A percentile compares a stretch with the other conserved stretches of the same genome.
These are phyloP conservation scores for Rusavskia elegans DNA, from an alignment of 495 filamentous ascomycete genomes.

Conservation along the genomic window DNA sequence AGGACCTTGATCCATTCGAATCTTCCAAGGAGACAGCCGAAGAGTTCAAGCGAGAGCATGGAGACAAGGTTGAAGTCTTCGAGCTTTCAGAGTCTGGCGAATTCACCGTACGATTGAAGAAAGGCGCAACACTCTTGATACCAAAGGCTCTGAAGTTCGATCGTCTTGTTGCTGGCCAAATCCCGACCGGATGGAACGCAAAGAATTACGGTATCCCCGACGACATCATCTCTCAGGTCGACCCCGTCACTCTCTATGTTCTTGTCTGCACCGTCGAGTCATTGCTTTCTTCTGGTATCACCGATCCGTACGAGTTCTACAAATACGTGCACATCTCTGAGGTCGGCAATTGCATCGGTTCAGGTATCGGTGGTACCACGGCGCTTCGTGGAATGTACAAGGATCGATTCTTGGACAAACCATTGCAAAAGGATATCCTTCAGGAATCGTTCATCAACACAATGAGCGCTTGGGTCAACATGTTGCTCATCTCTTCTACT, in stretches of 20 bases:
- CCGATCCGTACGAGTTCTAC: conserved; percentile 99
- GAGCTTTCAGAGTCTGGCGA: conserved; percentile 91
- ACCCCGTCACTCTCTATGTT: conserved; percentile 87
- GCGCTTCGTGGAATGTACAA: conserved; percentile 97
- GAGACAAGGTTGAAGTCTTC: conserved; percentile 94
- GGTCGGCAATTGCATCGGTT: conserved; percentile 96
- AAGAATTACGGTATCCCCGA: conserved; percentile 90
- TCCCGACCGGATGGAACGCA: conserved; percentile 94
- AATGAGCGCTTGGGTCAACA: conserved; percentile 99
- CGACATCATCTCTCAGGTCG: conserved; percentile 94
- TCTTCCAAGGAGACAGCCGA: conserved; percentile 91
- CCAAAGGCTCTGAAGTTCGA: conserved; percentile 96
- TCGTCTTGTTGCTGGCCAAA: conserved; percentile 88
- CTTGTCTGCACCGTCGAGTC: conserved; percentile 87
- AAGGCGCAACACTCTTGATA: conserved; percentile 83
- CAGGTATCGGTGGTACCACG: conserved; percentile 85
- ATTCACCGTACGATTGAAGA: conserved; percentile 83
- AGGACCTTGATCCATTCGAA: conserved; percentile 94
- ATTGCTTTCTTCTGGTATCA: conserved; percentile 83
- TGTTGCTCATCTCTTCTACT: conserved; percentile 90
- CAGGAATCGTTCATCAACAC: conserved; percentile 99
- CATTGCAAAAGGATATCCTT: conserved; percentile 96
- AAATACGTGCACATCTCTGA: conserved; percentile 98
- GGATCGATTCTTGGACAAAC: conserved; percentile 90
- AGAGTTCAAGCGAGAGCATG: conserved; percentile 93